Conservation (phyloP, 352 stramenopile species). For the Thalassiosira livingstoniorum region DNA sequence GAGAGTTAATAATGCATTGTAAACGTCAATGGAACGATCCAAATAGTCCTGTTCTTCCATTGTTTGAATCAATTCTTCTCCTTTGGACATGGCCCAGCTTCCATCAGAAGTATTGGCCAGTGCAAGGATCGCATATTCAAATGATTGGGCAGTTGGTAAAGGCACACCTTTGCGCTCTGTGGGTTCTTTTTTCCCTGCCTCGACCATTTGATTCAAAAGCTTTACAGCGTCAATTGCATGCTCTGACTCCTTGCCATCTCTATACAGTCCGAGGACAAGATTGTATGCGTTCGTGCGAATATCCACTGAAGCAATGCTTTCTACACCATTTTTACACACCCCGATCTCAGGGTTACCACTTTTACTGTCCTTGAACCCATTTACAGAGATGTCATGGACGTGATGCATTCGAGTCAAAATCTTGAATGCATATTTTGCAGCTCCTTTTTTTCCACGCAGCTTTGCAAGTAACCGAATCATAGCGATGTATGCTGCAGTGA, state of each 20-base stretch:
- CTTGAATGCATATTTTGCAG: constrained; percentile 40
- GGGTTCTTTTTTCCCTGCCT: constrained; percentile 26
- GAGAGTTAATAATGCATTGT: constrained; percentile 58
- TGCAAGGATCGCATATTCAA: constrained; percentile 54
- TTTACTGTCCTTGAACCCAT: constrained; percentile 20
- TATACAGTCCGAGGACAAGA: constrained; percentile 55
- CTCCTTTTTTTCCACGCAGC: constrained; percentile 36
- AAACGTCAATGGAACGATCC: constrained; percentile 41
- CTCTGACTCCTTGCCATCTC: constrained; percentile 48
- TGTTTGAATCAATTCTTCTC: constrained; percentile 52
- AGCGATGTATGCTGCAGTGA: constrained; percentile 57
- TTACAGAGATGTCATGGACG: constrained; percentile 31
- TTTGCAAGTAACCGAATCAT: constrained; percentile 51
- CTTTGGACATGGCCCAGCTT: constrained; percentile 29
- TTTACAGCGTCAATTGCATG: constrained; percentile 48
- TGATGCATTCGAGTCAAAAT: constrained; percentile 54
- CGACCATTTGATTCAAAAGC: constrained; percentile 61
- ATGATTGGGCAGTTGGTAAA: constrained; percentile 57
- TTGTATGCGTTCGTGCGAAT: constrained; percentile 62
- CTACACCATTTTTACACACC: not conserved
- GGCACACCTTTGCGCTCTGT: constrained; percentile 44
- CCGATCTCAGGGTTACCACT: not conserved
- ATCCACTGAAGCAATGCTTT: constrained; percentile 48
- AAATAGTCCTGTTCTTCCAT: constrained; percentile 59
- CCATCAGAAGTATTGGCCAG: constrained; percentile 44